Conservation (phyloP, 176 grass and related monocot species). For the Eragrostis nindensis region DNA sequence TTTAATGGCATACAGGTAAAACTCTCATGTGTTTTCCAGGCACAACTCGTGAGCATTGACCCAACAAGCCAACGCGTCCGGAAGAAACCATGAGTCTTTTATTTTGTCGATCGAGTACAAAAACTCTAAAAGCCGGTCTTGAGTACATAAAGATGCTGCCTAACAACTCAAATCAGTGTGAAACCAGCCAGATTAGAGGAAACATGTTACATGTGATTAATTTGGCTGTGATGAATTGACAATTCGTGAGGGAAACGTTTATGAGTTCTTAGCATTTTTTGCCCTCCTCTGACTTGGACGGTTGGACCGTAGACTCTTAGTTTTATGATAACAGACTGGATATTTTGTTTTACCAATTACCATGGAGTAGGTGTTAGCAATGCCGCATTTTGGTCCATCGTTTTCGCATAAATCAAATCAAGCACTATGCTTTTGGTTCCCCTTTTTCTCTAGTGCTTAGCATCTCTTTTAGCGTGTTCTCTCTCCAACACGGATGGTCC, state of each 20-base stretch:
- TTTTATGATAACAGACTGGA: background rate
- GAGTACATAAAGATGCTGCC: slow-evolving; percentile 20
- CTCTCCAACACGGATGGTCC: background rate
- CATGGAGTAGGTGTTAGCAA: background rate
- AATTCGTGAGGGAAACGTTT: background rate
- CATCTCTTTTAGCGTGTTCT: background rate
- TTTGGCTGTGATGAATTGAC: background rate
- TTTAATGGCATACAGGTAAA: no score
- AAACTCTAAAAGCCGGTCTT: background rate
- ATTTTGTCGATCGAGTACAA: no score
- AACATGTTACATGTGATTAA: slow-evolving; percentile 35
- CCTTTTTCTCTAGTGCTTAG: no score
- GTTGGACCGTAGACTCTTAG: background rate
- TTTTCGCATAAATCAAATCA: background rate
- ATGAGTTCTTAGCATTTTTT: background rate
- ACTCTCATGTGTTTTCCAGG: no score
- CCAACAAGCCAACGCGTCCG: background rate
- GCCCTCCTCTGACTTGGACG: background rate
- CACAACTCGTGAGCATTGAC: background rate
- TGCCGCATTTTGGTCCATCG: background rate
- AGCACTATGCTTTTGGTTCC: background rate
- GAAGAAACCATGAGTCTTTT: background rate
- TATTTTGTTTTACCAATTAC: background rate
- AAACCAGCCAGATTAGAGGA: background rate
- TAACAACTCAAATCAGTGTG: background rate